Evolutionary conservation across 176 grass and related monocot genomes (phyloP).

Genomic region (Rhynchospora breviuscula): DNA sequence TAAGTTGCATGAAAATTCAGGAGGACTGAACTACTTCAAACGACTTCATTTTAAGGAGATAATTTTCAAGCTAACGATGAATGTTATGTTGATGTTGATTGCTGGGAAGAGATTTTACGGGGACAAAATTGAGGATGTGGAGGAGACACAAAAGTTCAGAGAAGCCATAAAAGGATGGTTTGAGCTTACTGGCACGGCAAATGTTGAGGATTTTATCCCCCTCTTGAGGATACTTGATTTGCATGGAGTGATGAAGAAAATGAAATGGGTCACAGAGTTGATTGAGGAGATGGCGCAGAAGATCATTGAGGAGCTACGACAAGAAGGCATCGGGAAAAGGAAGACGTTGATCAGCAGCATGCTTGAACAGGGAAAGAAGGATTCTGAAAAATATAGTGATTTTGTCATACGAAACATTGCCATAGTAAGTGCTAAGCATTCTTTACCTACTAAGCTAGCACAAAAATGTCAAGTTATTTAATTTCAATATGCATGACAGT

Average conservation of each 20-base stretch:
- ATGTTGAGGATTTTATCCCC: slow-evolving; percentile 1
- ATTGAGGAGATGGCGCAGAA: background rate
- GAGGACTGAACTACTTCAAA: background rate
- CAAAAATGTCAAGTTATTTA: too few relatives aligned
- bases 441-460: too few relatives aligned
- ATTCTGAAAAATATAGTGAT: slow-evolving; percentile 4
- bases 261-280: background rate
- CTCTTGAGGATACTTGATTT: background rate
- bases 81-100: slow-evolving; percentile 26
- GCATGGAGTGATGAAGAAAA: background rate
- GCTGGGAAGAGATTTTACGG: background rate
- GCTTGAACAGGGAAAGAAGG: background rate
- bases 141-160: background rate
- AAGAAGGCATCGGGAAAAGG: background rate
- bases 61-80: slow-evolving; percentile 32
- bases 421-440: background rate
- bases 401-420: background rate
- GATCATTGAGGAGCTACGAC: background rate
- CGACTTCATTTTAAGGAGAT: background rate
- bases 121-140: background rate
- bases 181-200: background rate
- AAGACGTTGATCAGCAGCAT: background rate
- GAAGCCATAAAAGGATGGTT: background rate
- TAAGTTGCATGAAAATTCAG: too few relatives aligned
- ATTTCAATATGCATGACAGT: too few relatives aligned